Percentiles rank a stretch among this genome's conserved stretches.
These are phyloP conservation scores for Tulasnella sp. DNA, from an alignment of 768 basidiomycete species.

Conservation along the genomic window DNA sequence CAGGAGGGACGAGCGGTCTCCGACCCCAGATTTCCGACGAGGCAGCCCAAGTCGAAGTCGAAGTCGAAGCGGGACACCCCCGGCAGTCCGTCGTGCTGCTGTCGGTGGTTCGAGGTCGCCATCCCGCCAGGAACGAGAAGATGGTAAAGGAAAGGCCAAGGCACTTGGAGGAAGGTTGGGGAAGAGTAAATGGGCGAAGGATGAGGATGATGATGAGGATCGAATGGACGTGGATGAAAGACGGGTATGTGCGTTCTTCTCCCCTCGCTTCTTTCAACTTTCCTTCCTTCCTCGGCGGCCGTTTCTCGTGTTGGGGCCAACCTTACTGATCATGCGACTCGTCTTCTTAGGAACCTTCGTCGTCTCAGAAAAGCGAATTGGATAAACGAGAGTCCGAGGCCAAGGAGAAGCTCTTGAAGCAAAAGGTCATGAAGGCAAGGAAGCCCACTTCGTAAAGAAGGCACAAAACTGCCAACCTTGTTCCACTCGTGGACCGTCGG, in stretches of 20 bases:
- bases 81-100: neutral
- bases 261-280: neutral
- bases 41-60: neutral
- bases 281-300: neutral
- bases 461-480: neutral
- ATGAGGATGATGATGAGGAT: constrained; percentile 3
- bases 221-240: neutral
- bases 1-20: neutral
- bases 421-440: constrained; percentile 70
- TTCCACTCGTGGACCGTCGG: neutral
- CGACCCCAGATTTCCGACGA: neutral
- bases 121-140: constrained; percentile 21
- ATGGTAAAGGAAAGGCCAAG: constrained; percentile 11
- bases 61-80: neutral
- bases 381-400: constrained; percentile 67
- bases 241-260: neutral
- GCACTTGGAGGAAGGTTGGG: neutral
- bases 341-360: neutral
- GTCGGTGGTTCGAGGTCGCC: constrained; percentile 26
- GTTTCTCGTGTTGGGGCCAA: neutral
- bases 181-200: constrained; percentile 21
- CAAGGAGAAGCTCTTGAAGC: constrained; percentile 72
- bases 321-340: neutral
- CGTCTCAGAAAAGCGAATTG: constrained; percentile 37
- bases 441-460: constrained; percentile 7